phyloP scores from a whole-genome alignment of 2,329 filamentous ascomycete genomes.

The Cercospora nicotianae region DNA sequence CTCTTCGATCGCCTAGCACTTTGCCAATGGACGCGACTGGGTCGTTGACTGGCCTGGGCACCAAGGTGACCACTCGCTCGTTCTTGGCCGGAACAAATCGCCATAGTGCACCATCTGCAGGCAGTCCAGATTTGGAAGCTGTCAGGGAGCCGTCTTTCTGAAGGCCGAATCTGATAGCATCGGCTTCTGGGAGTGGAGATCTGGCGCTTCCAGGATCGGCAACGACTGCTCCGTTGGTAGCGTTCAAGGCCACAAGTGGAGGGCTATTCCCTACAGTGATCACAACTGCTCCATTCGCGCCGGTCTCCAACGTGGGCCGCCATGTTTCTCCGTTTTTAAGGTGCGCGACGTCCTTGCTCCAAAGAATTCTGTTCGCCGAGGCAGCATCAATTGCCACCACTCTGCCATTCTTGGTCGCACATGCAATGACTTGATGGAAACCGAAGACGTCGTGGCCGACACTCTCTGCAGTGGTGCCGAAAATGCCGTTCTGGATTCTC shows the following conservation, averaged over 20 bases:
- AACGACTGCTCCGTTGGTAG: slow-evolving; percentile 33
- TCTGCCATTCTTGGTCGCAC: slow-evolving; percentile 76
- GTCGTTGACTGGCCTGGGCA: slow-evolving; percentile 71
- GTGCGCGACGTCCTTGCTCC: slow-evolving; percentile 67
- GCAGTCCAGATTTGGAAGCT: slow-evolving; percentile 25
- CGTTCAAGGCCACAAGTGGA: slow-evolving; percentile 55
- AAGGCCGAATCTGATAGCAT: slow-evolving; percentile 31
- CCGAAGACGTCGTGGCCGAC: slow-evolving; percentile 76
- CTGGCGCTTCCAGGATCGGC: slow-evolving; percentile 11
- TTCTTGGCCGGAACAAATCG: slow-evolving; percentile 66
- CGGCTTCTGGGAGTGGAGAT: slow-evolving; percentile 5
- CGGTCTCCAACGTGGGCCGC: slow-evolving; percentile 37
- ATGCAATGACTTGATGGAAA: slow-evolving; percentile 79
- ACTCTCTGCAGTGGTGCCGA: slow-evolving; percentile 43
- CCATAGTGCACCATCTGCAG: slow-evolving; percentile 55
- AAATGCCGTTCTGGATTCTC: slow-evolving; percentile 59
- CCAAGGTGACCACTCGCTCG: slow-evolving; percentile 68
- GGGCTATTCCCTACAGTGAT: slow-evolving; percentile 34
- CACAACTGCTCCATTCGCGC: slow-evolving; percentile 43
- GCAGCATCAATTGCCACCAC: slow-evolving; percentile 78
- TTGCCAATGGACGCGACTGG: slow-evolving; percentile 93
- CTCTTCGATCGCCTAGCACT: slow-evolving; percentile 86
- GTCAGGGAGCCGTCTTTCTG: slow-evolving; percentile 30
- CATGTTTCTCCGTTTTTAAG: slow-evolving; percentile 59
- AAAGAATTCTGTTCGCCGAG: slow-evolving; percentile 70